Conservation (phyloP, 1,284 basidiomycete genomes). For the Trichosporon sp. region DNA sequence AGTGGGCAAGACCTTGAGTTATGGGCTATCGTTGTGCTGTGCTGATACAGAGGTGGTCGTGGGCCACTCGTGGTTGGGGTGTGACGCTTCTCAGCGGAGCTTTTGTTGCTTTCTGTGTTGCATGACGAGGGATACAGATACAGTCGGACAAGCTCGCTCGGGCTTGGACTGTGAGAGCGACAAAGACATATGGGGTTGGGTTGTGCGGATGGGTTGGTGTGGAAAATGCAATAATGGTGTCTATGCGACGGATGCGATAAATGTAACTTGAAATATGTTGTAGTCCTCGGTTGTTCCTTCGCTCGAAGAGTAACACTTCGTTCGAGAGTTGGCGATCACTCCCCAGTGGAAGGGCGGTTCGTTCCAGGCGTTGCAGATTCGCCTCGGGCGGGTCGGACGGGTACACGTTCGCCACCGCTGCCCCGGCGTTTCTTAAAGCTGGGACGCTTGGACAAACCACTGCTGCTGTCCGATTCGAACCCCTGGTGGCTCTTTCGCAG, state of each 20-base stretch:
- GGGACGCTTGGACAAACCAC: conserved; percentile 47
- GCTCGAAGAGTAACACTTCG: no score
- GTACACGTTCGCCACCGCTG: conserved; percentile 8
- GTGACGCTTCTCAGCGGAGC: neutral
- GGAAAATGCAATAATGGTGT: conserved; percentile 6
- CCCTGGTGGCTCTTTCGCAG: neutral
- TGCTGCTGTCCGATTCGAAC: conserved; percentile 15
- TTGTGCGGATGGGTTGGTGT: neutral
- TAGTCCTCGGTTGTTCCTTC: neutral
- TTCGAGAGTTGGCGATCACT: neutral
- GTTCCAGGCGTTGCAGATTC: neutral
- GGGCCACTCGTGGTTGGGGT: neutral
- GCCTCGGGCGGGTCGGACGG: neutral
- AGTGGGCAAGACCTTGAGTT: neutral
- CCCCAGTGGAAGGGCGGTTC: neutral
- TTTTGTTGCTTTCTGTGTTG: neutral
- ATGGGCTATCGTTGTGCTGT: conserved; percentile 10
- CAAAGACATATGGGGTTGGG: neutral
- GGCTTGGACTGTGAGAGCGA: neutral
- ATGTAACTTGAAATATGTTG: neutral
- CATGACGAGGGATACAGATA: neutral
- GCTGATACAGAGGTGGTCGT: conserved; percentile 9
- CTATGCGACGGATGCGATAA: conserved; percentile 8
- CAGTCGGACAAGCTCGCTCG: neutral
- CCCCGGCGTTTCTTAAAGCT: conserved; percentile 49